phyloP scores from a whole-genome alignment of 179 eudicot species.

The Gypsophila paniculata region DNA sequence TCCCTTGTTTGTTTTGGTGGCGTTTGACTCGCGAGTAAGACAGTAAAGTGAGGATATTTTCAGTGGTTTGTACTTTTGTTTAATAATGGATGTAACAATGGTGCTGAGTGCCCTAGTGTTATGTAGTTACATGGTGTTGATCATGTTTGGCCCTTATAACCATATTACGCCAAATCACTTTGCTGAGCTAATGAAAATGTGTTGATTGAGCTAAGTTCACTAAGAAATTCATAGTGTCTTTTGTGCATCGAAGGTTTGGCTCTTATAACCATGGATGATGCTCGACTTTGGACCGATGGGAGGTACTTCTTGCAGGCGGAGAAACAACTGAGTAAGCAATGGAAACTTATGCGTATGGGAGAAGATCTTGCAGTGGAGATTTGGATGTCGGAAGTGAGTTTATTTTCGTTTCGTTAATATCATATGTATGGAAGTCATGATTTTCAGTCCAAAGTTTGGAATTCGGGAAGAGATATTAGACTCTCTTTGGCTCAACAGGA shows the following conservation, averaged over 20 bases:
- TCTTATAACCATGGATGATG: slow-evolving; percentile 69
- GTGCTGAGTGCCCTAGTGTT: too few relatives aligned
- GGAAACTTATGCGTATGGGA: slow-evolving; percentile 95
- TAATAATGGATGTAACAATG: too few relatives aligned
- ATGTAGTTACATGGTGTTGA: too few relatives aligned
- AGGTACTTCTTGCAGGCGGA: slow-evolving; percentile 88
- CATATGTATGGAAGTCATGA: neutral
- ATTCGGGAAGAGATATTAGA: neutral
- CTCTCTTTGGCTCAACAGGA: neutral
- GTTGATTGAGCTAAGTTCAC: neutral
- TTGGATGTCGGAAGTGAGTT: slow-evolving; percentile 89
- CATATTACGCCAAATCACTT: neutral
- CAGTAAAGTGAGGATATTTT: neutral
- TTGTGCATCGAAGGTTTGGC: slow-evolving; percentile 61
- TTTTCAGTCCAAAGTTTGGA: neutral
- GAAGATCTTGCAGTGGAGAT: slow-evolving; percentile 79
- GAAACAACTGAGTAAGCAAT: slow-evolving; percentile 55
- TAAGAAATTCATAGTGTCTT: neutral
- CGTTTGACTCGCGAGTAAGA: neutral
- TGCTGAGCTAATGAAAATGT: slow-evolving; percentile 5
- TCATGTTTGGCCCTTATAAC: neutral
- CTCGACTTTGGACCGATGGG: slow-evolving; percentile 93
- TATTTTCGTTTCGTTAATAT: neutral
- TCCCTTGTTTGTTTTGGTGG: neutral
- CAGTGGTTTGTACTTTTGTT: too few relatives aligned